Conservation (phyloP, 2,329 filamentous ascomycete species). For the Pseudogymnoascus sp. region DNA sequence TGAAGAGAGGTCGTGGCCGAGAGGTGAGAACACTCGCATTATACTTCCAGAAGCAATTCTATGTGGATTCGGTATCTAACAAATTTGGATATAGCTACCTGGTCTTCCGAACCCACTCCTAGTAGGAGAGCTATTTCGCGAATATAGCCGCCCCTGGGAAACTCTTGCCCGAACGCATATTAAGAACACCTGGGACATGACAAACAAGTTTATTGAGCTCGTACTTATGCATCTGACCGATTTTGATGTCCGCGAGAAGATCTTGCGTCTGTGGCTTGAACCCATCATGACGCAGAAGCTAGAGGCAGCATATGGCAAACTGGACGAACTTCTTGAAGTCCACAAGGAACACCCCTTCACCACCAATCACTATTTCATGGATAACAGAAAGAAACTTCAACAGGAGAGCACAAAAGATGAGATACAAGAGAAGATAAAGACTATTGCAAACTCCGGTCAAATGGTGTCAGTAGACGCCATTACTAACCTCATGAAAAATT, state of each 20-base stretch:
- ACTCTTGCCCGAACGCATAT: constrained; percentile 14
- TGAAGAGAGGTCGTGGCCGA: constrained; percentile 18
- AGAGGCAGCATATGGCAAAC: constrained; percentile 13
- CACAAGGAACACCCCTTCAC: constrained; percentile 18
- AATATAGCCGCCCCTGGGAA: constrained; percentile 20
- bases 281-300: constrained; percentile 14
- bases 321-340: constrained; percentile 18
- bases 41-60: background rate
- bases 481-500: background rate
- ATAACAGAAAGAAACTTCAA: constrained; percentile 14
- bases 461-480: constrained; percentile 11
- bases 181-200: constrained; percentile 15
- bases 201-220: constrained; percentile 14
- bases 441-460: background rate
- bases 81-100: background rate
- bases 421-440: constrained; percentile 2
- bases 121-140: constrained; percentile 19
- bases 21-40: constrained; percentile 14
- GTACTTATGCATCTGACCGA: constrained; percentile 14
- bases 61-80: background rate
- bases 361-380: constrained; percentile 15
- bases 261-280: constrained; percentile 14
- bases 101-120: constrained; percentile 16
- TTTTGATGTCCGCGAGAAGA: background rate
- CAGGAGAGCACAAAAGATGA: constrained; percentile 1